Percentiles rank a stretch among this genome's conserved stretches.
Evolutionary conservation across 352 stramenopile species (phyloP).

Genomic region (Phytophthora gonapodyides): DNA sequence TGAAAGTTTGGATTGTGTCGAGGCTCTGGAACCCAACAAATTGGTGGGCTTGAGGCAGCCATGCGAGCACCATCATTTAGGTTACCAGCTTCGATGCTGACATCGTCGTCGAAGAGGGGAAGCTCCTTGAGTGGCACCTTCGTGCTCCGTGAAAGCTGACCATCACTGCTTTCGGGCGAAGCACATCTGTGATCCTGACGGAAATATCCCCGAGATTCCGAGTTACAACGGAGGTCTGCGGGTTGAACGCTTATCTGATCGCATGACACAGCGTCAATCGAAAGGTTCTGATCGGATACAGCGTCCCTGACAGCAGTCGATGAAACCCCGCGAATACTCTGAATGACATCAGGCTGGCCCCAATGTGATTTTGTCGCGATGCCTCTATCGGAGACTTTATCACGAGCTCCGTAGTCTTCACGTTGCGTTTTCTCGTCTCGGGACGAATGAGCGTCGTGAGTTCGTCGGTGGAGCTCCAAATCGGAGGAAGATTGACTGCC

Average conservation of each 20-base stretch:
- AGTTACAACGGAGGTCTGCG: not conserved
- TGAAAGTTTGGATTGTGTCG: not conserved
- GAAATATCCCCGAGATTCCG: not conserved
- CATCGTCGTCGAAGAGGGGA: slow-evolving; percentile 29
- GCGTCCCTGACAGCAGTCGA: too few species aligned
- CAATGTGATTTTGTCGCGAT: too few species aligned
- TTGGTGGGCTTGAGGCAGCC: not conserved
- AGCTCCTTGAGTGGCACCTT: slow-evolving; percentile 9
- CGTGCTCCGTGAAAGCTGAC: not conserved
- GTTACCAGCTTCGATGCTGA: not conserved
- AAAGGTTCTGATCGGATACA: too few species aligned
- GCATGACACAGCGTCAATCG: too few species aligned
- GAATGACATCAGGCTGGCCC: too few species aligned
- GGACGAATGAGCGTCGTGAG: too few species aligned
- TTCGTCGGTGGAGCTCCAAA: not conserved
- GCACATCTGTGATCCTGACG: not conserved
- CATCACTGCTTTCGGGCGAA: not conserved
- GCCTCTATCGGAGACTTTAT: too few species aligned
- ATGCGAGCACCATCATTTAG: not conserved
- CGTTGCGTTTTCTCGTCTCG: too few species aligned
- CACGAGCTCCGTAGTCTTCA: too few species aligned
- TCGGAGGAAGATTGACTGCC: too few species aligned
- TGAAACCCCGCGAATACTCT: too few species aligned
- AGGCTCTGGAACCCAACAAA: not conserved
- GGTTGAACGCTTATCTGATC: not conserved